These are phyloP conservation scores for Wallemia mellicola DNA, from an alignment of 1,284 basidiomycete species.

Conservation along the genomic window DNA sequence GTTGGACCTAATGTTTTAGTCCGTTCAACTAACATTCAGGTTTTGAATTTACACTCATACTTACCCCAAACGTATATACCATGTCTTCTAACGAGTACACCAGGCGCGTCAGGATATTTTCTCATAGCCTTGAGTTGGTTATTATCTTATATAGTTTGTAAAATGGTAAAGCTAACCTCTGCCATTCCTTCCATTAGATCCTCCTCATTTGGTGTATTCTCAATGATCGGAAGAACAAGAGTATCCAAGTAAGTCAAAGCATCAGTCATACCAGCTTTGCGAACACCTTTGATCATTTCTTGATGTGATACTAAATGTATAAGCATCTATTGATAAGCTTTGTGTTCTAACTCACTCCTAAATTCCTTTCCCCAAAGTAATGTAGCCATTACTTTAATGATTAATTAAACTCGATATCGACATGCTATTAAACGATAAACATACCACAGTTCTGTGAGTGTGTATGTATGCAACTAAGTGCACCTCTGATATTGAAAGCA, in stretches of 20 bases:
- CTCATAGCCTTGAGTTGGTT: conserved; percentile 28
- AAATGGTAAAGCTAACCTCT: conserved; percentile 14
- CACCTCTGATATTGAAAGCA: conserved; percentile 42
- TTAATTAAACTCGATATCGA: background rate
- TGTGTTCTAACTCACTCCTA: conserved; percentile 20
- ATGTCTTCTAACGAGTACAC: conserved; percentile 45
- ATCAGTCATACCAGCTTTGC: conserved; percentile 35
- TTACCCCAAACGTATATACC: conserved; percentile 58
- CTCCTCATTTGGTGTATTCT: conserved; percentile 61
- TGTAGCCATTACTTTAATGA: background rate
- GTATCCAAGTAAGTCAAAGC: conserved; percentile 53
- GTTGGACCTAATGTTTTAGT: conserved; percentile 22
- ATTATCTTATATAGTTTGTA: background rate
- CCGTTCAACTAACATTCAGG: background rate
- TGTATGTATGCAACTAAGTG: conserved; percentile 58
- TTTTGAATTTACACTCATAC: conserved; percentile 9
- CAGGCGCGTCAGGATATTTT: conserved; percentile 44
- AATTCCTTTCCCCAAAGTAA: background rate
- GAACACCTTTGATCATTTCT: conserved; percentile 67
- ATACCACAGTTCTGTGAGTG: conserved; percentile 42
- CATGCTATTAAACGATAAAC: conserved; percentile 4
- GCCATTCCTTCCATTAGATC: conserved; percentile 61
- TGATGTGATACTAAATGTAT: conserved; percentile 37
- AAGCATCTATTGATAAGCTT: conserved; percentile 24
- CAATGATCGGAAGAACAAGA: conserved; percentile 55